A percentile compares a stretch with the other conserved stretches of the same genome.
These are phyloP conservation scores for Ophiorrhiza pumila DNA, from an alignment of 257 asterid genomes.

Conservation along the genomic window DNA sequence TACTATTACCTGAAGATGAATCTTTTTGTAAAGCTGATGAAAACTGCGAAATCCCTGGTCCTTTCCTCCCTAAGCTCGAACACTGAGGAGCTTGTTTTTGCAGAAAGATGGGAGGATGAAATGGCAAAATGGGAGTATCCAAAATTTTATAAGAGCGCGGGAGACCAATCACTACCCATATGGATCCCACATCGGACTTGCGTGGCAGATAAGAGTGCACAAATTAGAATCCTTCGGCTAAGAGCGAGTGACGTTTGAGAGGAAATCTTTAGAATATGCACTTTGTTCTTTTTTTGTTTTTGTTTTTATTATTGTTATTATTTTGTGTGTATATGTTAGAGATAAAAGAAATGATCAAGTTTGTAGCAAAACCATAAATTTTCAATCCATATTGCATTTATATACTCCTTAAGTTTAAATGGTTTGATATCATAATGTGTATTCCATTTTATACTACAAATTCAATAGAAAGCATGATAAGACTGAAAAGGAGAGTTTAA, in stretches of 20 bases:
- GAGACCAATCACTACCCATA: conserved; percentile 46
- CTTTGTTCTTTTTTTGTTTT: too few species aligned
- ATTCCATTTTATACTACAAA: too few species aligned
- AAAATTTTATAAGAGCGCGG: conserved; percentile 62
- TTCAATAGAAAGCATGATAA: background rate
- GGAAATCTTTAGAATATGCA: too few species aligned
- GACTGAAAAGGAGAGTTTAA: background rate
- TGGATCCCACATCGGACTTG: conserved; percentile 39
- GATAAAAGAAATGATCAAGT: background rate
- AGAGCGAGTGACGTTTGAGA: conserved; percentile 25
- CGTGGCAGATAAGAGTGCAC: conserved; percentile 80
- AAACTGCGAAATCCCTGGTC: background rate
- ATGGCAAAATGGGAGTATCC: conserved; percentile 28
- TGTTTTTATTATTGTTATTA: too few species aligned
- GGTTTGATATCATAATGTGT: too few species aligned
- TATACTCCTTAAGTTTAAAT: too few species aligned
- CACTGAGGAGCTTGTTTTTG: background rate
- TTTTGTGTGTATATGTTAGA: background rate
- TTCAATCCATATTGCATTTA: background rate
- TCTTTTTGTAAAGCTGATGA: background rate
- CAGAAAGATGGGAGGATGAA: conserved; percentile 21
- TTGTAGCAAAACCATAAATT: background rate
- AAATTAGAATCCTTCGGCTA: conserved; percentile 37
- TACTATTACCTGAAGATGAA: background rate
- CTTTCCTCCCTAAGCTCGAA: background rate